Percentiles rank a stretch among this genome's conserved stretches.
Evolutionary conservation across 2,329 filamentous ascomycete genomes (phyloP).

Genomic region (Colletotrichum lupini): DNA sequence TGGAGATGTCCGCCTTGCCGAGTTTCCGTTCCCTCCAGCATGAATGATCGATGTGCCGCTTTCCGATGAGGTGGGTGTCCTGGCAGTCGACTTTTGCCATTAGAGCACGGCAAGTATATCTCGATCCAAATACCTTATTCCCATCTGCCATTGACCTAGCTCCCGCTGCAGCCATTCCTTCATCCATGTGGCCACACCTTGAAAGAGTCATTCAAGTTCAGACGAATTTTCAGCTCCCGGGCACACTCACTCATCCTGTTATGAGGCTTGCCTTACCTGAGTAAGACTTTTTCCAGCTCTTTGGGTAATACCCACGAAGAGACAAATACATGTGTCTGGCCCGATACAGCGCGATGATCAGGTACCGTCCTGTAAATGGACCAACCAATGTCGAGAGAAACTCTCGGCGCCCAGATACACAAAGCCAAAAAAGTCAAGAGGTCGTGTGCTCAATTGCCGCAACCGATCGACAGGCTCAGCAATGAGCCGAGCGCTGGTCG

Average conservation of each 20-base stretch:
- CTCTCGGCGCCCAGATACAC: neutral
- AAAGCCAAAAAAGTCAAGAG: neutral
- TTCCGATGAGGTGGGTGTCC: neutral
- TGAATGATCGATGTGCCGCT: neutral
- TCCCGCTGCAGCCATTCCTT: conserved; percentile 12
- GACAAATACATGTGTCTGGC: neutral
- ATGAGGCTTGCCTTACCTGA: neutral
- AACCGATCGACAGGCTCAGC: neutral
- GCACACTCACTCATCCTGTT: neutral
- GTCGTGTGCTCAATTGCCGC: conserved; percentile 33
- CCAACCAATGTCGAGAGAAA: neutral
- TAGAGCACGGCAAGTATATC: no score
- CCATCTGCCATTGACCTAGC: conserved; percentile 2
- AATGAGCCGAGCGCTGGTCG: neutral
- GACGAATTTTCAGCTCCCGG: conserved; percentile 22
- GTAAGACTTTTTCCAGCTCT: neutral
- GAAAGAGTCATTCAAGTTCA: neutral
- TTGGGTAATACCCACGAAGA: no score
- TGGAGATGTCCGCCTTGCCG: neutral
- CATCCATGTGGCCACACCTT: conserved; percentile 38
- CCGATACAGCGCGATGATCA: neutral
- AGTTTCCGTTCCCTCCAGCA: neutral
- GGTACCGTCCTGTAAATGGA: conserved; percentile 6
- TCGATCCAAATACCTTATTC: neutral
- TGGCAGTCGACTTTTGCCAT: neutral